phyloP scores from a whole-genome alignment of 192 early-diverging fungal genomes.

The Backusella sp. region DNA sequence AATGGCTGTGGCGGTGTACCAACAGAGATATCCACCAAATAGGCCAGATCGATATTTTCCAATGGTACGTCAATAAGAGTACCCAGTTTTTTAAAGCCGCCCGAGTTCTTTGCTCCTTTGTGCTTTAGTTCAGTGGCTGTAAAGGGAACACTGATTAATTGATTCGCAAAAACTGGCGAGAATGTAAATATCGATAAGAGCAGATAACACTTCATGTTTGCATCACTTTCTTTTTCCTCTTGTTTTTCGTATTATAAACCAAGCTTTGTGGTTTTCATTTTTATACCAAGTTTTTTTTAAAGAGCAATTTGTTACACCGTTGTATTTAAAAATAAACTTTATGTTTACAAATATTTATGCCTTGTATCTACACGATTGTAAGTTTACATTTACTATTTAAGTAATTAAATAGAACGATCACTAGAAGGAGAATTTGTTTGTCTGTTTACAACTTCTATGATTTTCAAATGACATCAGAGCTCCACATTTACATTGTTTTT shows the following conservation, averaged over 20 bases:
- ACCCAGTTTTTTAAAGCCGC: slow-evolving; percentile 2
- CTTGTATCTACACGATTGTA: background rate
- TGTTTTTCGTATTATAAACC: background rate
- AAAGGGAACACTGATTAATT: slow-evolving; percentile 18
- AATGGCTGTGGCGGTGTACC: slow-evolving; percentile 37
- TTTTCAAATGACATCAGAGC: background rate
- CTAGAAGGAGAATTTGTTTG: background rate
- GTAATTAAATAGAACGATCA: background rate
- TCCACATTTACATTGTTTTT: background rate
- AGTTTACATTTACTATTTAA: background rate
- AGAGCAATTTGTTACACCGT: background rate
- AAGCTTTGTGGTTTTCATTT: background rate
- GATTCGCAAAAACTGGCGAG: background rate
- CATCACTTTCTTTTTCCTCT: background rate
- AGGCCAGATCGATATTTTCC: slow-evolving; percentile 23
- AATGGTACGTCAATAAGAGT: slow-evolving; percentile 5
- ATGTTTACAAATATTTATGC: background rate
- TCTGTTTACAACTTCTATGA: background rate
- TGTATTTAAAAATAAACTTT: slow-evolving; percentile 6
- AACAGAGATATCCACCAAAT: slow-evolving; percentile 22
- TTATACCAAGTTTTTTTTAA: background rate
- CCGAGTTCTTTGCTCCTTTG: background rate
- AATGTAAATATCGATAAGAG: background rate
- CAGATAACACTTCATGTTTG: background rate
- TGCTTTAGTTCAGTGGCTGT: background rate